Evolutionary conservation across 768 basidiomycete genomes (phyloP).

Genomic region (Tricholoma saponaceum): DNA sequence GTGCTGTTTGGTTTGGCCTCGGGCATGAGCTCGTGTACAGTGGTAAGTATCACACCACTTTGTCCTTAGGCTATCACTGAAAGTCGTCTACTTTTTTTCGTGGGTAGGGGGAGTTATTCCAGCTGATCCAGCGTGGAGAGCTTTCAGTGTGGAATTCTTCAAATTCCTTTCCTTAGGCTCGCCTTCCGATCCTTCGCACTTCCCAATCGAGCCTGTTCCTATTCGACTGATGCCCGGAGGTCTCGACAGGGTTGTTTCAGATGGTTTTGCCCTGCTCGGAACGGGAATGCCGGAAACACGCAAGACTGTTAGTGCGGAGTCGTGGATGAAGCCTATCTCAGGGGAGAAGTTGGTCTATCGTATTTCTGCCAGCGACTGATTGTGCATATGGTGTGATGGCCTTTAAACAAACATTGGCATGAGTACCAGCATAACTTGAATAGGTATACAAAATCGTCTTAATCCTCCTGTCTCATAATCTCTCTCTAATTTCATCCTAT

Average conservation of each 20-base stretch:
- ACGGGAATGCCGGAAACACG: conserved; percentile 16
- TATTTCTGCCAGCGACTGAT: neutral
- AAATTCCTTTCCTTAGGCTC: conserved; percentile 23
- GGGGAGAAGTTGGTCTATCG: too few relatives aligned
- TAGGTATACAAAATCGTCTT: too few relatives aligned
- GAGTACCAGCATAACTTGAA: too few relatives aligned
- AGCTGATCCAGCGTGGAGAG: conserved; percentile 18
- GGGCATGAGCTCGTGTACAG: conserved; percentile 29
- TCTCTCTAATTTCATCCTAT: too few relatives aligned
- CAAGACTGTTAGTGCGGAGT: neutral
- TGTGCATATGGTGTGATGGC: neutral
- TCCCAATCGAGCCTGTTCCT: conserved; percentile 23
- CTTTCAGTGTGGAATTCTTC: conserved; percentile 28
- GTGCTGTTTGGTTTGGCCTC: conserved; percentile 30
- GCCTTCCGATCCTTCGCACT: conserved; percentile 10
- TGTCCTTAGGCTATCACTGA: neutral
- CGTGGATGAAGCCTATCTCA: conserved; percentile 3
- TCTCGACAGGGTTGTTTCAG: conserved; percentile 19
- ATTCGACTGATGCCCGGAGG: conserved; percentile 30
- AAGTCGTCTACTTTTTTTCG: neutral
- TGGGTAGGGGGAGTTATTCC: conserved; percentile 20
- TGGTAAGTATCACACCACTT: conserved; percentile 11
- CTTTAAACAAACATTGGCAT: too few relatives aligned
- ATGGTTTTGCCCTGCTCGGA: conserved; percentile 28
- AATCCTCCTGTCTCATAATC: too few relatives aligned